Evolutionary conservation across 768 basidiomycete species (phyloP).

Genomic region (Lentinula lateritia): DNA sequence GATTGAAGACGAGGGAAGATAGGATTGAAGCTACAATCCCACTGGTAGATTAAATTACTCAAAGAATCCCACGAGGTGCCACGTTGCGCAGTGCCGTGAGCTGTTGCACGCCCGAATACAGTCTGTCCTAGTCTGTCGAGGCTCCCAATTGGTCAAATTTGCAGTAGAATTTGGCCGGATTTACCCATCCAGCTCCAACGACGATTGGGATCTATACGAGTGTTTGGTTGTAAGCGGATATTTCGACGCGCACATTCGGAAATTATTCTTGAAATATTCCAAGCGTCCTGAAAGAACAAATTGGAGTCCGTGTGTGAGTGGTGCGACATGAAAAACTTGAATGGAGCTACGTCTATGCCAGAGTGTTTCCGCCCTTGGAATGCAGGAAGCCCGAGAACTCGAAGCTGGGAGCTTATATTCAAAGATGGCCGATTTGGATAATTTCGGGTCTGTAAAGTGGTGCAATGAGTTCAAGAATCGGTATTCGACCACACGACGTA

Average conservation of each 20-base stretch:
- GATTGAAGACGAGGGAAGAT: not conserved
- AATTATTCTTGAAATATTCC: slow-evolving; percentile 82
- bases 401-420: slow-evolving; percentile 73
- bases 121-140: too few relatives aligned
- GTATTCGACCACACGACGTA: not conserved
- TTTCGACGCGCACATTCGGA: slow-evolving; percentile 70
- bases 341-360: slow-evolving; percentile 66
- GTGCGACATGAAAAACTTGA: not conserved
- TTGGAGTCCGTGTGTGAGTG: not conserved
- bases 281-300: slow-evolving; percentile 59
- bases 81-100: not conserved
- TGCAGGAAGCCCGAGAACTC: slow-evolving; percentile 58
- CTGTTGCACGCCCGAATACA: not conserved
- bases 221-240: slow-evolving; percentile 68
- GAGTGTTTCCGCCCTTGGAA: slow-evolving; percentile 86
- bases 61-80: too few relatives aligned
- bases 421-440: slow-evolving; percentile 33
- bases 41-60: too few relatives aligned
- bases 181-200: slow-evolving; percentile 89
- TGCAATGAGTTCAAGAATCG: not conserved
- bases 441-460: slow-evolving; percentile 10
- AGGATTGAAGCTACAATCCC: too few relatives aligned
- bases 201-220: slow-evolving; percentile 53
- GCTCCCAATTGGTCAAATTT: not conserved
- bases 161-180: slow-evolving; percentile 53